phyloP scores from a whole-genome alignment of 257 asterid genomes.

The Solanum ossicruentum region DNA sequence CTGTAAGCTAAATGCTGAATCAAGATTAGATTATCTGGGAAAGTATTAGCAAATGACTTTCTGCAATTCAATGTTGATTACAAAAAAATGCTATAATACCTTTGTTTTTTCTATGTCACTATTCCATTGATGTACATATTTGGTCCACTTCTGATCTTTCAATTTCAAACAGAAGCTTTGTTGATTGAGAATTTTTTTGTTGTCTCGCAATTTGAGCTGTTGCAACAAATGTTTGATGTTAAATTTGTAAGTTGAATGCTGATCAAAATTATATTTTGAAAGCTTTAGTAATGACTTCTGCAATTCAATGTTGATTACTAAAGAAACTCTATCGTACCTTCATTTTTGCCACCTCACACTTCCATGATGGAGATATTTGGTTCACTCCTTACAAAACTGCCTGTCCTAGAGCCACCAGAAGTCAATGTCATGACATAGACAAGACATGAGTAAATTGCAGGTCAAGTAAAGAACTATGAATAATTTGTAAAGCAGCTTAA shows the following conservation, averaged over 20 bases:
- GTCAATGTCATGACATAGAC: constrained; percentile 23
- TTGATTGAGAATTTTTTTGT: background rate
- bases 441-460: constrained; percentile 33
- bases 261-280: background rate
- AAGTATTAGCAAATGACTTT: background rate
- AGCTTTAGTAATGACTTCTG: background rate
- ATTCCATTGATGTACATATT: background rate
- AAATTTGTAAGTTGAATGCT: background rate
- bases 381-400: constrained; percentile 20
- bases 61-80: background rate
- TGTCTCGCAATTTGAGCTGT: background rate
- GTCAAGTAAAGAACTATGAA: constrained; percentile 42
- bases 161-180: background rate
- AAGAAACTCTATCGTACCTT: background rate
- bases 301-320: background rate
- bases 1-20: background rate
- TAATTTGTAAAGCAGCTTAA: constrained; percentile 39
- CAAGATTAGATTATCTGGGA: background rate
- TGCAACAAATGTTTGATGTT: background rate
- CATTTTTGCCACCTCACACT: background rate
- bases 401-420: constrained; percentile 15
- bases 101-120: background rate
- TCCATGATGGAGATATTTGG: constrained; percentile 12
- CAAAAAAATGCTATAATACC: background rate
- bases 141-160: background rate